phyloP scores from a whole-genome alignment of 1,284 basidiomycete genomes.

The Naganishia cerealis region DNA sequence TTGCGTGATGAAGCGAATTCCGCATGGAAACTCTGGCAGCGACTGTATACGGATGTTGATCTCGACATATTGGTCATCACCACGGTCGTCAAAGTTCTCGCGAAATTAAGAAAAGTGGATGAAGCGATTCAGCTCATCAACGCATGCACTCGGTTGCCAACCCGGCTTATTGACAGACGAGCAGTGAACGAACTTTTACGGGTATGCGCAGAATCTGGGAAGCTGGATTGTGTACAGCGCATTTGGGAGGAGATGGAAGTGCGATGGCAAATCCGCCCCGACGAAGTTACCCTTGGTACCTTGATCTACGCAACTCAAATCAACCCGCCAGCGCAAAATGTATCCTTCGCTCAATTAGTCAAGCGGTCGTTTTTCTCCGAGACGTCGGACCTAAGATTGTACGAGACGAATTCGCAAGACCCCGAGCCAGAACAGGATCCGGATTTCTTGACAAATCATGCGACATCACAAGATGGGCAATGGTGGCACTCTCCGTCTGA shows the following conservation, averaged over 20 bases:
- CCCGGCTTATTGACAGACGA: slow-evolving; percentile 4
- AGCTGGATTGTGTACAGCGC: slow-evolving; percentile 18
- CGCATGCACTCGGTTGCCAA: slow-evolving; percentile 15
- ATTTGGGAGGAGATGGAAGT: slow-evolving; percentile 23
- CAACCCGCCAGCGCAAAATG: slow-evolving; percentile 2
- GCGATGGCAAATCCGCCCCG: slow-evolving; percentile 19
- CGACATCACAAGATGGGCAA: background rate
- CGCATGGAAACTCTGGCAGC: slow-evolving; percentile 25
- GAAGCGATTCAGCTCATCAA: slow-evolving; percentile 25
- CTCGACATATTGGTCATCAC: slow-evolving; percentile 9
- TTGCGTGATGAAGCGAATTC: background rate
- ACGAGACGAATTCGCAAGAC: slow-evolving; percentile 15
- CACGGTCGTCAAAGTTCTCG: slow-evolving; percentile 25
- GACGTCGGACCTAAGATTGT: slow-evolving; percentile 17
- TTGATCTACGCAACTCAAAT: slow-evolving; percentile 4
- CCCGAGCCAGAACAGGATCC: slow-evolving; percentile 6
- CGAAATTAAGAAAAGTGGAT: slow-evolving; percentile 9
- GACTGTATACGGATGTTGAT: slow-evolving; percentile 1
- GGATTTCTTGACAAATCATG: background rate
- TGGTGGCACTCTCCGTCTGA: slow-evolving; percentile 18
- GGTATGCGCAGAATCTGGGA: slow-evolving; percentile 9
- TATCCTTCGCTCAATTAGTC: slow-evolving; percentile 18
- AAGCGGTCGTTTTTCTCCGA: slow-evolving; percentile 26
- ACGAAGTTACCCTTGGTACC: slow-evolving; percentile 3
- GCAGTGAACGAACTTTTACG: slow-evolving; percentile 18